Evolutionary conservation across 2,329 filamentous ascomycete genomes (phyloP), one percentile per base, ranked within the genome.

Genomic region (Exophiala alcalophila): DNA sequence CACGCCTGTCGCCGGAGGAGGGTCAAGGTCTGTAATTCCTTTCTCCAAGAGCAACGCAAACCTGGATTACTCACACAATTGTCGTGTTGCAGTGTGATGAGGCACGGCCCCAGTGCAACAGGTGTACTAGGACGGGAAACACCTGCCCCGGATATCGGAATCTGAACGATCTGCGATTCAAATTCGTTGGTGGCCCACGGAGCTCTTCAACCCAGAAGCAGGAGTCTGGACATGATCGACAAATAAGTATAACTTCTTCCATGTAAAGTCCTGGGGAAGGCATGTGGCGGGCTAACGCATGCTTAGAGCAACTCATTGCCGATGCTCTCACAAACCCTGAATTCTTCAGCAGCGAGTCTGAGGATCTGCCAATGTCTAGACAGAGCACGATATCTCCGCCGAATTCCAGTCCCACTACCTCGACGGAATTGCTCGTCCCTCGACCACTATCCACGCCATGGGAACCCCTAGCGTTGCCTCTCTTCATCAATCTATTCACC

Each of bases 401-500:
- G n/a, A n/a, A n/a, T n/a, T n/a, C n/a, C n/a, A n/a, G n/a, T n/a
- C n/a, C n/a, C n/a, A n/a, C n/a, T n/a, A n/a, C n/a, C n/a, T n/a
- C n/a, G n/a, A n/a, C n/a, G n/a, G n/a, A n/a, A n/a, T n/a, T n/a
- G n/a, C 8, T 24, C 10, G 6, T 30, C 10, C 9, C 30, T 15
- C 36, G 30, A 18, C 14, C 36, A 15, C 24, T 30, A 10, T 27
- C 9, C 11, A 15, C n/a, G 5, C 28, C 37, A 5, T 40, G 27
- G 37, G 16, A 16, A 20, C 10, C n/a, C 7, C 15, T 40, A 9
- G 29, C 37, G 7, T 19, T 33, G 15, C 26, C 37, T 19, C 18
- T 31, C 4, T 33, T 40, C 37, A 31, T 40, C 26, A 32, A 31
- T 14, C 15, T 21, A n/a, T 40, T 33, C 37, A 21, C 19, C n/a